Base-by-base conservation (phyloP, 2,329 filamentous ascomycete genomes). In the Calonectria pseudoreteaudii region DNA sequence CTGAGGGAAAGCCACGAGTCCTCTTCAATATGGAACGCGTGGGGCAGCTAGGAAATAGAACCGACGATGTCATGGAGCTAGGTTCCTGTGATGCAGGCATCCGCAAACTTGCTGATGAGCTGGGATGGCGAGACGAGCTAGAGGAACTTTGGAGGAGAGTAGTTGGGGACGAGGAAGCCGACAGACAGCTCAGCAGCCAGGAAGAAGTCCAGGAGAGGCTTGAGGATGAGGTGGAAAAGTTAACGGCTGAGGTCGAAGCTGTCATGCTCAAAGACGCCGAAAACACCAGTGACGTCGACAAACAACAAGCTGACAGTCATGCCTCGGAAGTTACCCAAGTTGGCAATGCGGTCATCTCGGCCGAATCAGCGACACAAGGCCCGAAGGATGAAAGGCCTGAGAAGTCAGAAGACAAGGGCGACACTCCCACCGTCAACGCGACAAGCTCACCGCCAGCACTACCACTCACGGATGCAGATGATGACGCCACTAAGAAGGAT, bases 21-120 rank as follows among this genome's bases (percentile, higher is more conserved):
- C 88, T 99, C 26, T 94, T 99, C 84, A 99, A 99, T 83, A 90
- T 93, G 85, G 94, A 98, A 83, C 87, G 87, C 44, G 97, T 98
- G 0, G 96, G 97, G 0, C 91, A 91, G 26, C 83, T 99, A 44
- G 97, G 97, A 0, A 89, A 89, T 10, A 87, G 95, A 31, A 82
- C 93, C 0, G 96, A 99, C 81, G 97, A 99, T 84, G 96, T 99
- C 0, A 82, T 98, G 8, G 84, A 95, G 47, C 87, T 98, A 2
- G 95, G 94, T 1, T 92, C 95, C 79, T 98, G 96, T 82, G 96
- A 99, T 83, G 87, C 88, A 0, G 95, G 95, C 0, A 93, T 98
- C 1, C 89, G 94, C 68, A 92, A 91, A 82, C 87, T 99, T 44
- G 96, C 96, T 1, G 89, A 93, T 76, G 92, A 93, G 34, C 89